These are phyloP conservation scores for Globisporangium barbulae DNA, from an alignment of 352 stramenopile species.

Conservation along the genomic window DNA sequence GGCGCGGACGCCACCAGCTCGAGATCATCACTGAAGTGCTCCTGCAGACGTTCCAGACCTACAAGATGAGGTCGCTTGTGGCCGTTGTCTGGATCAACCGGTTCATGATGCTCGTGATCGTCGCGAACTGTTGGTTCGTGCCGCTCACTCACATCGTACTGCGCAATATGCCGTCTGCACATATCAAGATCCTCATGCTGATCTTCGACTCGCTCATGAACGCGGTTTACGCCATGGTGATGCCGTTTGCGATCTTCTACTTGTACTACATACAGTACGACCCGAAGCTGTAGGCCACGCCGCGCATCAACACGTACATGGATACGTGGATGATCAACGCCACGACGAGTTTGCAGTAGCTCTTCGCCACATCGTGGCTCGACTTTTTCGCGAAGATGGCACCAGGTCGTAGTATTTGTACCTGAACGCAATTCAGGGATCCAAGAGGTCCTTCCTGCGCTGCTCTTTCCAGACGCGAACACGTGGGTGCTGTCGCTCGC, in stretches of 20 bases:
- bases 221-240: slow-evolving; percentile 1
- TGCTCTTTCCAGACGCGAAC: not conserved
- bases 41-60: not conserved
- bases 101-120: not conserved
- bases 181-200: not conserved
- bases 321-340: not conserved
- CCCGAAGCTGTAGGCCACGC: not conserved
- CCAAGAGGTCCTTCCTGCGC: not conserved
- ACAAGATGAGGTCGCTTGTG: not conserved
- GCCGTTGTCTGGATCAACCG: not conserved
- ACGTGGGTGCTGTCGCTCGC: not conserved
- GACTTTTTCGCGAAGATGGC: not conserved
- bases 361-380: not conserved
- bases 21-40: not conserved
- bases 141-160: not conserved
- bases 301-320: not conserved
- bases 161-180: not conserved
- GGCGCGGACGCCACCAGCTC: not conserved
- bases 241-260: not conserved
- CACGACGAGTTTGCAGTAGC: not conserved
- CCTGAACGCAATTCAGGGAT: not conserved
- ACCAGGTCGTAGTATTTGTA: not conserved
- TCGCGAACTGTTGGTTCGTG: not conserved
- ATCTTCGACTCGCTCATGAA: not conserved
- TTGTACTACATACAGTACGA: not conserved